Percentiles rank a stretch among this genome's conserved stretches.
Evolutionary conservation across 768 basidiomycete genomes (phyloP).

Genomic region (Naganishia friedmannii): DNA sequence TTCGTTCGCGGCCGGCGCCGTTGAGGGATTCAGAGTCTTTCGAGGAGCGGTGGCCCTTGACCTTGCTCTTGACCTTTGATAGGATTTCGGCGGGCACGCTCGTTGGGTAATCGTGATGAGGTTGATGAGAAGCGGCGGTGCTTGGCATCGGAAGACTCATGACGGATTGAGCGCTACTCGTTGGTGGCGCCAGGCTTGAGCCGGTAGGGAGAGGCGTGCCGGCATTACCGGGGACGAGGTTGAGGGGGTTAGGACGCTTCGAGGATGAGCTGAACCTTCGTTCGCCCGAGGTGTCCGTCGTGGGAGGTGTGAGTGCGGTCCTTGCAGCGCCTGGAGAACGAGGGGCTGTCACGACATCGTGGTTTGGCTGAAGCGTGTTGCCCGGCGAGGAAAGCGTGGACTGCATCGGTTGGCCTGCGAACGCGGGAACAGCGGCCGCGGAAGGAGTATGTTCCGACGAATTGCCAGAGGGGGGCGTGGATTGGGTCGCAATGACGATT

Average conservation of each 20-base stretch:
- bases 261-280: conserved; percentile 16
- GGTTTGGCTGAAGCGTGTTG: not conserved
- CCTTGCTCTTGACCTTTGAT: conserved; percentile 26
- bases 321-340: not conserved
- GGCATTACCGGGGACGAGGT: conserved; percentile 1
- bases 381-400: not conserved
- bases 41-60: conserved; percentile 15
- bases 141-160: conserved; percentile 11
- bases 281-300: not conserved
- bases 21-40: conserved; percentile 20
- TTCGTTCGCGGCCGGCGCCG: not conserved
- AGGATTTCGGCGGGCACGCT: conserved; percentile 35
- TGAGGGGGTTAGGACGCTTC: conserved; percentile 1
- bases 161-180: conserved; percentile 15
- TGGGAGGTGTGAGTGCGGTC: not conserved
- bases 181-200: not conserved
- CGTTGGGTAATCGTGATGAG: conserved; percentile 2
- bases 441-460: not conserved
- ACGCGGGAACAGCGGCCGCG: not conserved
- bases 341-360: not conserved
- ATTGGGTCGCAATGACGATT: conserved; percentile 10
- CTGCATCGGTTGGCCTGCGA: conserved; percentile 11
- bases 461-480: conserved; percentile 4
- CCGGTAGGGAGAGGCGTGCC: conserved; percentile 1
- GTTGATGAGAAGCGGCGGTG: not conserved